These are phyloP conservation scores for Acanthamoeba polyphaga DNA, from an alignment of 208 protist species.

Conservation along the genomic window DNA sequence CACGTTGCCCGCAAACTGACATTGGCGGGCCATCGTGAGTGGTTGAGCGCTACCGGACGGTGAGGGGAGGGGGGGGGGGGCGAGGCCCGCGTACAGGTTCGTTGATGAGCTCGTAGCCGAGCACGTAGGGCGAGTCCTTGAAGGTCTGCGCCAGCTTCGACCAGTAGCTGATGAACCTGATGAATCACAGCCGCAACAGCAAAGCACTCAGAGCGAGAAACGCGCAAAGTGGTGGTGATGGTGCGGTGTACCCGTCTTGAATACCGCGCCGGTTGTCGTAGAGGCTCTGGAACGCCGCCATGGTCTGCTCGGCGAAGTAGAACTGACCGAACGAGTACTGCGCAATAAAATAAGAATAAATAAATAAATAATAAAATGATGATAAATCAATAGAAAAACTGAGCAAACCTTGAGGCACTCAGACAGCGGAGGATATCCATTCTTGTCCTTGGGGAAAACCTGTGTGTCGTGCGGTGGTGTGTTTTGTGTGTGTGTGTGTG, in stretches of 20 bases:
- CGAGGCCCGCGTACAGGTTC: constrained; percentile 78
- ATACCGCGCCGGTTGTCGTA: constrained; percentile 46
- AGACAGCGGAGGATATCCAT: constrained; percentile 44
- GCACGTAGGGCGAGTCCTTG: constrained; percentile 64
- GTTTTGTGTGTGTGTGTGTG: neutral
- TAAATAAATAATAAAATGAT: neutral
- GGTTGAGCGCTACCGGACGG: neutral
- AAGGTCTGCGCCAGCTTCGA: constrained; percentile 72
- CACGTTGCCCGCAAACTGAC: constrained; percentile 76
- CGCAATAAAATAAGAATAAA: neutral
- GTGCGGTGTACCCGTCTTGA: constrained; percentile 25
- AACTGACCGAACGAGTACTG: constrained; percentile 34
- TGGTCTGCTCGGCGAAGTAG: constrained; percentile 53
- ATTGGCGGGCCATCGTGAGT: neutral
- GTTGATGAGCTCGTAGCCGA: constrained; percentile 88
- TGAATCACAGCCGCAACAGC: neutral
- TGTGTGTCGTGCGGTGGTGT: neutral
- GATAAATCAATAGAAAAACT: neutral
- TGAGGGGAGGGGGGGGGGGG: neutral
- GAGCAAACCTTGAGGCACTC: constrained; percentile 24
- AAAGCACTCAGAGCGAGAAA: neutral
- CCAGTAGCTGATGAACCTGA: constrained; percentile 78
- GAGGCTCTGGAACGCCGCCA: constrained; percentile 52
- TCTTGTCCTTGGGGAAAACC: constrained; percentile 36
- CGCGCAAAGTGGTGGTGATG: neutral